Conservation (phyloP, 495 filamentous ascomycete genomes). For the Aspergillus sclerotiicarbonarius region DNA sequence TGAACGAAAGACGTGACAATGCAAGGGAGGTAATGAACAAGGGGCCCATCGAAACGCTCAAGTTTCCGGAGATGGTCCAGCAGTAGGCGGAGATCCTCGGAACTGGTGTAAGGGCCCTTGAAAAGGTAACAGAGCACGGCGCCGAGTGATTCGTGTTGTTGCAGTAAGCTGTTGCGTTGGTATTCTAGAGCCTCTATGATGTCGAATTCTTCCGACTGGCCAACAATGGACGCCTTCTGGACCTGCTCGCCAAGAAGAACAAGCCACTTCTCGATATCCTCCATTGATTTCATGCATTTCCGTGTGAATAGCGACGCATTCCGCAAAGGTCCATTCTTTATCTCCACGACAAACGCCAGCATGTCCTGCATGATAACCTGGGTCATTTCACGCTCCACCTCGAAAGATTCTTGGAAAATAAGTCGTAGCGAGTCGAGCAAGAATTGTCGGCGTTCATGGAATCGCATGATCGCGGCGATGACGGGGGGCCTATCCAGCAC, state of each 20-base stretch:
- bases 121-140: slow-evolving; percentile 72
- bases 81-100: slow-evolving; percentile 71
- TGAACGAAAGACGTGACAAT: slow-evolving; percentile 68
- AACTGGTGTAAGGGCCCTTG: slow-evolving; percentile 64
- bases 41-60: slow-evolving; percentile 67
- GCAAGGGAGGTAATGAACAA: slow-evolving; percentile 78
- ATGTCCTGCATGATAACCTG: slow-evolving; percentile 42
- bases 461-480: slow-evolving; percentile 74
- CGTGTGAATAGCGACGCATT: slow-evolving; percentile 56
- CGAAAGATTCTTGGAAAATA: slow-evolving; percentile 61
- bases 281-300: slow-evolving; percentile 72
- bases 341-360: slow-evolving; percentile 45
- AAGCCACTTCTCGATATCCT: slow-evolving; percentile 68
- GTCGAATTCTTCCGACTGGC: slow-evolving; percentile 55
- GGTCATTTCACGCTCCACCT: slow-evolving; percentile 51
- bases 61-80: slow-evolving; percentile 60
- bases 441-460: slow-evolving; percentile 76
- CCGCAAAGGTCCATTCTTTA: slow-evolving; percentile 38
- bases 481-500: slow-evolving; percentile 64
- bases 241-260: slow-evolving; percentile 67
- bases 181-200: slow-evolving; percentile 68
- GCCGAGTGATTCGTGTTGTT: slow-evolving; percentile 87
- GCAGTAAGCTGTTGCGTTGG: slow-evolving; percentile 66
- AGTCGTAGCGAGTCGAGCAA: slow-evolving; percentile 80
- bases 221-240: slow-evolving; percentile 67